A percentile compares a stretch with the other conserved stretches of the same genome.
Conservation (phyloP, 768 basidiomycete species). For the Auricularia heimuer region DNA sequence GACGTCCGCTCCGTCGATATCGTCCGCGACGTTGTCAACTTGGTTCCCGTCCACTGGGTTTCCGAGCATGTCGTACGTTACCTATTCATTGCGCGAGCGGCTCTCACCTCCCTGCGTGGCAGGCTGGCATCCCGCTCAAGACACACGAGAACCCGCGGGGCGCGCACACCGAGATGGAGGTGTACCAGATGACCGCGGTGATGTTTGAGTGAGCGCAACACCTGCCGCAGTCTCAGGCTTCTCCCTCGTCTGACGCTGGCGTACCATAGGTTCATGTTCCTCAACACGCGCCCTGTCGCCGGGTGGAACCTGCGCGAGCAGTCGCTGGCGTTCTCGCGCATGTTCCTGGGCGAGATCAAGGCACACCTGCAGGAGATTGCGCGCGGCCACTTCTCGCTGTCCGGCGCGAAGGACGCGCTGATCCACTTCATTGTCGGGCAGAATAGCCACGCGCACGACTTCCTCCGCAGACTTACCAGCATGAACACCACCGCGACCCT, state of each 20-base stretch:
- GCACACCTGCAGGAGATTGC: slow-evolving; percentile 30
- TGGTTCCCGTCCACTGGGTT: slow-evolving; percentile 59
- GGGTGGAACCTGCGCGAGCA: slow-evolving; percentile 44
- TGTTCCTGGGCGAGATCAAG: slow-evolving; percentile 50
- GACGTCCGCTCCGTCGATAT: slow-evolving; percentile 50
- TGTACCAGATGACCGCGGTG: slow-evolving; percentile 55
- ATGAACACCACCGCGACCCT: slow-evolving; percentile 36
- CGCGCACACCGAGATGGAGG: slow-evolving; percentile 48
- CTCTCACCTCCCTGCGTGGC: not conserved
- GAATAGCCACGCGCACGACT: slow-evolving; percentile 38
- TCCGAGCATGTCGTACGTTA: slow-evolving; percentile 54
- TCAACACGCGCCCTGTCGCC: slow-evolving; percentile 53
- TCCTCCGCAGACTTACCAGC: not conserved
- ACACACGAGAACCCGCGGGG: slow-evolving; percentile 42
- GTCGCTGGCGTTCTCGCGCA: slow-evolving; percentile 41
- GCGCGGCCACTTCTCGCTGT: slow-evolving; percentile 29
- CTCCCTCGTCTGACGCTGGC: not conserved
- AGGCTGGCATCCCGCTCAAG: slow-evolving; percentile 71
- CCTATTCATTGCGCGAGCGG: not conserved
- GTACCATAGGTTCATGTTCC: slow-evolving; percentile 55
- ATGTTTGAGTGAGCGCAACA: slow-evolving; percentile 51
- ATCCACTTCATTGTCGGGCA: slow-evolving; percentile 13
- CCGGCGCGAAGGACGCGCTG: slow-evolving; percentile 37
- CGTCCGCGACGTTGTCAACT: slow-evolving; percentile 55
- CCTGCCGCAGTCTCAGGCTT: not conserved